Conservation (phyloP, 73 alveolate species). For the Urostyla sp. region DNA sequence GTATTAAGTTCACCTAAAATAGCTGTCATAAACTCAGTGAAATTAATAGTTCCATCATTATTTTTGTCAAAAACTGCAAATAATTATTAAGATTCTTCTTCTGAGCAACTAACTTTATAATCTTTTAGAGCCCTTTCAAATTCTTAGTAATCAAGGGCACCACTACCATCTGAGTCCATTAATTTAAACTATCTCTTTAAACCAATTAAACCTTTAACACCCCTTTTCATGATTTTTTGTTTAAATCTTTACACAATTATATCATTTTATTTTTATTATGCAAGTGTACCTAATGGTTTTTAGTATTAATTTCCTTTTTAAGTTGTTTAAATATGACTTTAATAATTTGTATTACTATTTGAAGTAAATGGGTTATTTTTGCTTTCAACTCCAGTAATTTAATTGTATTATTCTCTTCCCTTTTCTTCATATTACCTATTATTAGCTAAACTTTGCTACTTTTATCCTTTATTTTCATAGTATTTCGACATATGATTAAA, state of each 20-base stretch:
- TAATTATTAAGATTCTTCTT: conserved; percentile 50
- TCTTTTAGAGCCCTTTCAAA: conserved; percentile 63
- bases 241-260: conserved; percentile 57
- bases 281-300: conserved; percentile 10
- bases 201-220: conserved; percentile 76
- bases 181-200: conserved; percentile 69
- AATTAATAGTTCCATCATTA: conserved; percentile 62
- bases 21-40: conserved; percentile 65
- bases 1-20: conserved; percentile 69
- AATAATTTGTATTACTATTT: conserved; percentile 31
- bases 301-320: neutral
- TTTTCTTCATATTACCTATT: conserved; percentile 1
- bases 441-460: conserved; percentile 55
- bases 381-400: conserved; percentile 65
- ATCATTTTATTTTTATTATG: conserved; percentile 51
- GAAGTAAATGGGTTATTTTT: conserved; percentile 31
- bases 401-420: conserved; percentile 23
- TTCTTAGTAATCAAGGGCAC: conserved; percentile 69
- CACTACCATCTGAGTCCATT: conserved; percentile 68
- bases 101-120: conserved; percentile 47
- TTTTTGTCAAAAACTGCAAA: conserved; percentile 55
- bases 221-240: conserved; percentile 45
- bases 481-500: conserved; percentile 29
- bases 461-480: conserved; percentile 46
- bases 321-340: conserved; percentile 13